A percentile compares a stretch with the other conserved stretches of the same genome.
These are phyloP conservation scores for Ganoderma boninense DNA, from an alignment of 1,284 basidiomycete species.

Conservation along the genomic window DNA sequence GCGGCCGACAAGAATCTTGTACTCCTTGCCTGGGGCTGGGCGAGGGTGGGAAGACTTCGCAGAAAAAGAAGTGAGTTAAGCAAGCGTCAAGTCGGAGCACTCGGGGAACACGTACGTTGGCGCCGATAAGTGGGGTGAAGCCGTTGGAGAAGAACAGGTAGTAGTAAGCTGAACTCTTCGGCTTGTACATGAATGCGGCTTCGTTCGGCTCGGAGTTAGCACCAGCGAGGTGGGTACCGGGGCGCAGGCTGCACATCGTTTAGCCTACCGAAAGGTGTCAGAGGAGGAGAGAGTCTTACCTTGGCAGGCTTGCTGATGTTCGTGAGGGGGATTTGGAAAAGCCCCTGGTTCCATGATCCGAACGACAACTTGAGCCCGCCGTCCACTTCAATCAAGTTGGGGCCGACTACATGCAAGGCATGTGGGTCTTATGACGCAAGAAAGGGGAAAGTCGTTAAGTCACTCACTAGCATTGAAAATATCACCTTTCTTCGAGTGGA, in stretches of 20 bases:
- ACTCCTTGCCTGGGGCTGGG: constrained; percentile 37
- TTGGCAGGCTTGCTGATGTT: neutral
- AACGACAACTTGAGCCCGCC: constrained; percentile 18
- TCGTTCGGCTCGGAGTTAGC: constrained; percentile 1
- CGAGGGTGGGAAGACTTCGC: constrained; percentile 23
- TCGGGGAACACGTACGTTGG: constrained; percentile 2
- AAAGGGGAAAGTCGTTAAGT: neutral
- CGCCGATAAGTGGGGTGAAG: neutral
- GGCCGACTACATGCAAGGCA: constrained; percentile 16
- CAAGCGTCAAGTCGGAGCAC: neutral
- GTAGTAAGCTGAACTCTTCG: constrained; percentile 5
- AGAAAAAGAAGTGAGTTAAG: neutral
- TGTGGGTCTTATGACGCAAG: neutral
- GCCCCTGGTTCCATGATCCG: constrained; percentile 14
- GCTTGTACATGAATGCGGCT: constrained; percentile 18
- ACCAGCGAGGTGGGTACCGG: constrained; percentile 15
- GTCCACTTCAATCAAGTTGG: constrained; percentile 23
- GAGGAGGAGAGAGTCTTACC: neutral
- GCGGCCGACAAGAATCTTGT: constrained; percentile 41
- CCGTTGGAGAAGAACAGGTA: constrained; percentile 18
- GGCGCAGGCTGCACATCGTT: constrained; percentile 7
- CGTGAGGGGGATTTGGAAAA: constrained; percentile 12
- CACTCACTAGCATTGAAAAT: constrained; percentile 40
- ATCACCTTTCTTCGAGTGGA: constrained; percentile 37
- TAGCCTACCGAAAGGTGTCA: neutral